A percentile compares a stretch with the other conserved stretches of the same genome.
Conservation (phyloP, 1,284 basidiomycete species). For the Trichosporon coremiiforme region DNA sequence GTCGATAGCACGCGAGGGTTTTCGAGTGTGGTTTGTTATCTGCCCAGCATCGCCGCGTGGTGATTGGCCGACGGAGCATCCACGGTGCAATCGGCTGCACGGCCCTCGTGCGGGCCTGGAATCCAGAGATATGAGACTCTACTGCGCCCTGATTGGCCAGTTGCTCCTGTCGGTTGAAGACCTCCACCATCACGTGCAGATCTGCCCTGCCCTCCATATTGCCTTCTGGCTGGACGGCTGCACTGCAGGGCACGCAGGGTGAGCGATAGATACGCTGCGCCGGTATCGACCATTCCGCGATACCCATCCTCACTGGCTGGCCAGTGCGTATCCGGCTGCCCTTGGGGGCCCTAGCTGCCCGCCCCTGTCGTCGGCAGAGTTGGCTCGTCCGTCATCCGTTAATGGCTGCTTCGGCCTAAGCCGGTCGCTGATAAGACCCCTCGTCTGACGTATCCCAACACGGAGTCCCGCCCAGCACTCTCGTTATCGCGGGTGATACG, state of each 20-base stretch:
- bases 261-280: neutral
- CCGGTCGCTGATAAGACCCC: neutral
- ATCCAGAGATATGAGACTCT: neutral
- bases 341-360: no score
- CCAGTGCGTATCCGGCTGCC: neutral
- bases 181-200: neutral
- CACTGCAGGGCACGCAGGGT: no score
- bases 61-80: neutral
- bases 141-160: neutral
- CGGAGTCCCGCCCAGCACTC: no score
- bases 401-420: neutral
- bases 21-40: neutral
- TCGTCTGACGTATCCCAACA: no score
- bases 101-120: conserved; percentile 1
- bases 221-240: no score
- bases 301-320: neutral
- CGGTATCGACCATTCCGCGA: neutral
- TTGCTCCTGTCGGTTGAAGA: neutral
- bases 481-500: no score
- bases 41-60: neutral
- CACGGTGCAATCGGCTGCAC: neutral
- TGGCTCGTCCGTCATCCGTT: neutral
- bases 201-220: neutral
- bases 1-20: neutral
- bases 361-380: no score